Base-by-base conservation (phyloP, 2,329 filamentous ascomycete species). In the Colletotrichum chlorophyti region DNA sequence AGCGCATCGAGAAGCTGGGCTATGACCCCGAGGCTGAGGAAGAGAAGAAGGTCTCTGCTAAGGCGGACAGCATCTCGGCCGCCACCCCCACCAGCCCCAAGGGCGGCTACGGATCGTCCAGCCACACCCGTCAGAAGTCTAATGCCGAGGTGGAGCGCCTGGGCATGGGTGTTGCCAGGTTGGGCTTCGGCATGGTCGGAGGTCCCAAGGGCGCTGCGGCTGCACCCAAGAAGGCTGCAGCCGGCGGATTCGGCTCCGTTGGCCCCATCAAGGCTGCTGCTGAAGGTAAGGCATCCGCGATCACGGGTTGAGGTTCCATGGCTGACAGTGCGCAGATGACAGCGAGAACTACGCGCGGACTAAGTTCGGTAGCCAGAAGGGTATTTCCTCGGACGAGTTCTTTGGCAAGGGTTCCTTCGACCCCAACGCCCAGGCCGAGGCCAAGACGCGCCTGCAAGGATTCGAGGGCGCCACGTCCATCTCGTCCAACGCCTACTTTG, bases 301-400 rank as follows among this genome's bases (percentile, higher is more conserved):
- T 38, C 5, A 3, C 14, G 5, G 29, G 6, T 5, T 10, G 6
- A 32, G 15, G 23, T 10, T 38, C 17, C 23, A 26, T 15, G 10
- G 35, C 53, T 60, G 14, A 46, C 38, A 35, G 4, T 10, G 31
- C 19, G 21, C 58, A 87, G 86, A 86, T 63, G 92, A 97, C 57
- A 88, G 89, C 52, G 87, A 97, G 68, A 87, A 86, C 69, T 96
- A 91, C 70, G 92, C 93, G 6, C 90, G 91, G 68, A 80, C 85
- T 69, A 97, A 97, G 75, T 99, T 99, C 69, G 94, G 93, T 60
- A 77, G 76, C 38, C 95, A 99, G 74, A 98, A 98, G 81, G 91
- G 91, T 66, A 99, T 99, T 65, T 97, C 93, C 0, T 97, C 93
- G 0, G 95, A 99, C 73, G 95, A 99, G 72, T 99, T 96, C 82